These are phyloP conservation scores for Coemansia sp. DNA, from an alignment of 192 early-diverging fungal species.

Conservation along the genomic window DNA sequence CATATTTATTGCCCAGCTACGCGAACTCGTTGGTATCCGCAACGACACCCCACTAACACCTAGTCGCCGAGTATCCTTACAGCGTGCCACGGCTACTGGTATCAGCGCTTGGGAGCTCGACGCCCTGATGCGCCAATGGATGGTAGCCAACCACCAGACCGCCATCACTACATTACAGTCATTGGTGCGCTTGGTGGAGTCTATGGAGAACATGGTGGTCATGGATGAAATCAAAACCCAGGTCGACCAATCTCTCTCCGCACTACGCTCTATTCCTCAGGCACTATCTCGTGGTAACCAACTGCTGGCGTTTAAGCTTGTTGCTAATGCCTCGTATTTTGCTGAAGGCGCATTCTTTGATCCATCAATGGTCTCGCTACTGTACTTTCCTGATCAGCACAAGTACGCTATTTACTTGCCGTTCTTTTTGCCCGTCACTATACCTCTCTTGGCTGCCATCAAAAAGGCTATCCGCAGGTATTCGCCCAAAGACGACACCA, in stretches of 20 bases:
- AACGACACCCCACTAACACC: constrained; percentile 34
- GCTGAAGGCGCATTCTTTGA: constrained; percentile 96
- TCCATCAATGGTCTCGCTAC: constrained; percentile 95
- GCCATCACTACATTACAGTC: constrained; percentile 81
- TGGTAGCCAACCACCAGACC: constrained; percentile 72
- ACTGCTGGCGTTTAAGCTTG: constrained; percentile 60
- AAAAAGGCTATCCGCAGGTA: constrained; percentile 13
- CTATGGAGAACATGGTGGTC: constrained; percentile 93
- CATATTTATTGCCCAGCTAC: constrained; percentile 80
- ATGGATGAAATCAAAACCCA: constrained; percentile 80
- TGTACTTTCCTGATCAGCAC: constrained; percentile 99
- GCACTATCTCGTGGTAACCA: constrained; percentile 22
- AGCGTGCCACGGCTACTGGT: constrained; percentile 58
- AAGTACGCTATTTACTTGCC: constrained; percentile 98
- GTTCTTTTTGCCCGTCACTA: constrained; percentile 85
- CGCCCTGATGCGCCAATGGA: constrained; percentile 69
- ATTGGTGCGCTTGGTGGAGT: constrained; percentile 73
- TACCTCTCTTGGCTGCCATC: constrained; percentile 69
- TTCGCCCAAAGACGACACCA: background rate
- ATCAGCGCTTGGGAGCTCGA: constrained; percentile 87
- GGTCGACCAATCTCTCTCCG: constrained; percentile 59
- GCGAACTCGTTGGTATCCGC: constrained; percentile 82
- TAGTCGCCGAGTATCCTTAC: constrained; percentile 41
- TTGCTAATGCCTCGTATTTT: constrained; percentile 65
- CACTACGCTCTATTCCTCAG: constrained; percentile 39